Percentiles rank a stretch among this genome's conserved stretches.
Conservation (phyloP, 805 yeast species). For the Candida tibetensis region DNA sequence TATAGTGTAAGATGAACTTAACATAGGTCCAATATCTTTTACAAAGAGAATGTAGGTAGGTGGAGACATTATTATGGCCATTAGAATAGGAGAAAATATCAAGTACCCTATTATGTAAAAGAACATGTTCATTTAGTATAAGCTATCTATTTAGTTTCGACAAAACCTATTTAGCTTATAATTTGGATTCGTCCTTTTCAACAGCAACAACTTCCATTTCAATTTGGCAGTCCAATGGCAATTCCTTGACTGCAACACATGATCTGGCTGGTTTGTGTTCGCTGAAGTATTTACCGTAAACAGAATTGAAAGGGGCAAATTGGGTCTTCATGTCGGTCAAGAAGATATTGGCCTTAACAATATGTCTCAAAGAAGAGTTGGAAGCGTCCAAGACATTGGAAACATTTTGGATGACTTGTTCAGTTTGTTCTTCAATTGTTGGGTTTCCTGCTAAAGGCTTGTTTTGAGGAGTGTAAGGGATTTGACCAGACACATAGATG, state of each 20-base stretch:
- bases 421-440: conserved; percentile 71
- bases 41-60: too few relatives aligned
- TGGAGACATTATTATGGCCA: too few relatives aligned
- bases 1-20: too few relatives aligned
- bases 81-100: too few relatives aligned
- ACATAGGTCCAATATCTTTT: too few relatives aligned
- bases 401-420: conserved; percentile 68
- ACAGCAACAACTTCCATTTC: conserved; percentile 94
- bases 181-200: conserved; percentile 46
- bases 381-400: conserved; percentile 76
- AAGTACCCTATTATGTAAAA: too few relatives aligned
- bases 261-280: conserved; percentile 94
- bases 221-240: conserved; percentile 83
- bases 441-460: conserved; percentile 68
- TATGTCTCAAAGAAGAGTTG: conserved; percentile 76
- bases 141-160: too few relatives aligned
- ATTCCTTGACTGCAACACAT: conserved; percentile 89
- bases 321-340: conserved; percentile 80
- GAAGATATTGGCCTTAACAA: conserved; percentile 86
- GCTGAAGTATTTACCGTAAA: conserved; percentile 74
- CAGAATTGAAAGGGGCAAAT: conserved; percentile 82
- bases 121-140: too few relatives aligned
- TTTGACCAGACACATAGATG: conserved; percentile 91
- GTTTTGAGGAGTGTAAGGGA: conserved; percentile 83
- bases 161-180: too few relatives aligned